phyloP scores from a whole-genome alignment of 192 early-diverging fungal species.

The Phycomyces nitens region DNA sequence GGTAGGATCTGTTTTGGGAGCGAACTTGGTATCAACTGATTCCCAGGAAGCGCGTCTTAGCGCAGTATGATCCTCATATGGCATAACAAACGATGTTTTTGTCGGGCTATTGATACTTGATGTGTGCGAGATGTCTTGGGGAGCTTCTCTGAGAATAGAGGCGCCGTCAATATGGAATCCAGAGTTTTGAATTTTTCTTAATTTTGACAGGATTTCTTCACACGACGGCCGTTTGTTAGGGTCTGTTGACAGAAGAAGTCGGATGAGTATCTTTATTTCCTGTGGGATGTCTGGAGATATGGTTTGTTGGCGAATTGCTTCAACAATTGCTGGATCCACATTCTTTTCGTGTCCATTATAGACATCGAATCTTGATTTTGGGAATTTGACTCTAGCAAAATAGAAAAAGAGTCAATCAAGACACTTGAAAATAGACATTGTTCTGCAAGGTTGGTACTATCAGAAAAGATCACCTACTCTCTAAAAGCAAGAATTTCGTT shows the following conservation, averaged over 20 bases:
- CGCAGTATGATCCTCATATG: too few relatives aligned
- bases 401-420: background rate
- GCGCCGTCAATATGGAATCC: background rate
- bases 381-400: conserved; percentile 34
- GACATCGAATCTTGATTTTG: conserved; percentile 22
- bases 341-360: background rate
- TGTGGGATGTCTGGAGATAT: conserved; percentile 42
- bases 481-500: conserved; percentile 74
- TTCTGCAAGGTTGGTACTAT: background rate
- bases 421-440: background rate
- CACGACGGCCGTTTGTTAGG: conserved; percentile 56
- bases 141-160: background rate
- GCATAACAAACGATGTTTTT: too few relatives aligned
- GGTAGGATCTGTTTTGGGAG: too few relatives aligned
- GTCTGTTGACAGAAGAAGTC: conserved; percentile 48
- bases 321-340: background rate
- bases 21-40: too few relatives aligned
- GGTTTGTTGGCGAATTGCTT: background rate
- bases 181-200: conserved; percentile 11
- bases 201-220: conserved; percentile 52
- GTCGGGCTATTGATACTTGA: background rate
- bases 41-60: too few relatives aligned
- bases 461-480: conserved; percentile 28
- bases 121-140: background rate
- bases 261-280: conserved; percentile 58